phyloP scores from a whole-genome alignment of 176 grass and related monocot species.

The Phoenix dactylifera region DNA sequence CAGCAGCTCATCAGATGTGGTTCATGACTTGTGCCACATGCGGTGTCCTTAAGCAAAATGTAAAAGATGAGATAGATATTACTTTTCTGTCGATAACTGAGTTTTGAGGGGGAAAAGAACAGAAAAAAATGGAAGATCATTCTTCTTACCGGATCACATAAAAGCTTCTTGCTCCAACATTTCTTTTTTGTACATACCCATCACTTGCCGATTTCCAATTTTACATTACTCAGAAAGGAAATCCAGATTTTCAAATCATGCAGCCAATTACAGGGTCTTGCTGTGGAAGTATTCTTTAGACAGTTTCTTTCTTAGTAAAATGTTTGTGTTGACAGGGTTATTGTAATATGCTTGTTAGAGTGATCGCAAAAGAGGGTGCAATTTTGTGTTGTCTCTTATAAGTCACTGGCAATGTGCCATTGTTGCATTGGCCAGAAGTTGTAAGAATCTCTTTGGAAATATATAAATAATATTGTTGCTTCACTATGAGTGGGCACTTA shows the following conservation, averaged over 20 bases:
- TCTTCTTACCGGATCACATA: constrained; percentile 19
- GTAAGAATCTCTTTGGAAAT: too few species aligned
- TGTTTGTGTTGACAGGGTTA: constrained; percentile 10
- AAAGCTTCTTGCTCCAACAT: constrained; percentile 28
- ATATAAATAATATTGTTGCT: too few species aligned
- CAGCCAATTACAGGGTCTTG: constrained; percentile 24
- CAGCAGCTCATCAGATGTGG: constrained; percentile 25
- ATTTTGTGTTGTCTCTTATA: too few species aligned
- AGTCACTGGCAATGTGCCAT: too few species aligned
- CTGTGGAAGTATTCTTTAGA: constrained; percentile 21
- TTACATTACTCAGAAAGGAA: constrained; percentile 27
- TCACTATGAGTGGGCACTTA: too few species aligned
- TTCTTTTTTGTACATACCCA: constrained; percentile 74
- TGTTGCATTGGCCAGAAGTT: too few species aligned
- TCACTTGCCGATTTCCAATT: constrained; percentile 30
- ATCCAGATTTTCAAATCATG: constrained; percentile 19
- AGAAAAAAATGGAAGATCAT: constrained; percentile 7
- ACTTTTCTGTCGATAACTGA: constrained; percentile 13
- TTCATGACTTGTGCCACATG: constrained; percentile 62
- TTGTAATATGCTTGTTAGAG: constrained; percentile 39
- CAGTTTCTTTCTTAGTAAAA: constrained; percentile 15
- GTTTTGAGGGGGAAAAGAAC: constrained; percentile 11
- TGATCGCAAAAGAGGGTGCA: not conserved
- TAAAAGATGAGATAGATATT: constrained; percentile 21
- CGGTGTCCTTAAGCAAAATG: constrained; percentile 42